Conservation (phyloP, 345 rosid species). For the Anastatica hierochuntica region DNA sequence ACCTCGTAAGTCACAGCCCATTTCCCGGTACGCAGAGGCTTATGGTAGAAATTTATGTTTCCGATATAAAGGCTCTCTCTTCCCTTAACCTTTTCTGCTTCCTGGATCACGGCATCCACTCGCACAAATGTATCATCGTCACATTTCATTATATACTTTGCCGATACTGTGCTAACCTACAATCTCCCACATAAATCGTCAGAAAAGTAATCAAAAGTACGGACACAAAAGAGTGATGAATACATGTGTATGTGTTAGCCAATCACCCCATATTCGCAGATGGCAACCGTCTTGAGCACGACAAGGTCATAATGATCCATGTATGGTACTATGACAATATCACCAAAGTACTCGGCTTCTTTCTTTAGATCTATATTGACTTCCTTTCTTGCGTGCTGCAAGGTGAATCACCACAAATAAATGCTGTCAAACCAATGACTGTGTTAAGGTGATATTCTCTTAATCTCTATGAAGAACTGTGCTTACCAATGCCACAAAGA, state of each 20-base stretch:
- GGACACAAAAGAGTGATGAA: neutral
- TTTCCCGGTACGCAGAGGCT: conserved; percentile 75
- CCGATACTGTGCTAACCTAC: conserved; percentile 42
- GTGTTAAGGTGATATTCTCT: no score
- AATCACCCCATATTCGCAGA: conserved; percentile 81
- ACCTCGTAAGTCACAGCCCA: conserved; percentile 95
- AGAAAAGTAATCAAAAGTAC: neutral
- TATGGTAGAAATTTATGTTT: conserved; percentile 71
- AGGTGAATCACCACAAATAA: no score
- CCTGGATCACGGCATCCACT: conserved; percentile 53
- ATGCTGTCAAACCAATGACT: no score
- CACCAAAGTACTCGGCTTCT: conserved; percentile 78
- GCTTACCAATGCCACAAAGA: conserved; percentile 79
- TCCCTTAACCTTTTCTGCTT: conserved; percentile 41
- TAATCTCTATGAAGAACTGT: neutral
- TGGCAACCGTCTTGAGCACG: conserved; percentile 78
- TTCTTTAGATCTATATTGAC: conserved; percentile 63
- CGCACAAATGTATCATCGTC: conserved; percentile 84
- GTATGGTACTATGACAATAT: conserved; percentile 61
- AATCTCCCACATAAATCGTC: neutral
- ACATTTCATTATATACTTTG: conserved; percentile 70
- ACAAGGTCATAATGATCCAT: conserved; percentile 77
- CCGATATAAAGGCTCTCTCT: conserved; percentile 63
- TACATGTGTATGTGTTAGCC: no score
- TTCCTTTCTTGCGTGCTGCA: conserved; percentile 72